Evolutionary conservation across 2,329 filamentous ascomycete species (phyloP), one percentile per base, ranked within the genome.

Genomic region (Nothophaeocryptopus gaeumannii): DNA sequence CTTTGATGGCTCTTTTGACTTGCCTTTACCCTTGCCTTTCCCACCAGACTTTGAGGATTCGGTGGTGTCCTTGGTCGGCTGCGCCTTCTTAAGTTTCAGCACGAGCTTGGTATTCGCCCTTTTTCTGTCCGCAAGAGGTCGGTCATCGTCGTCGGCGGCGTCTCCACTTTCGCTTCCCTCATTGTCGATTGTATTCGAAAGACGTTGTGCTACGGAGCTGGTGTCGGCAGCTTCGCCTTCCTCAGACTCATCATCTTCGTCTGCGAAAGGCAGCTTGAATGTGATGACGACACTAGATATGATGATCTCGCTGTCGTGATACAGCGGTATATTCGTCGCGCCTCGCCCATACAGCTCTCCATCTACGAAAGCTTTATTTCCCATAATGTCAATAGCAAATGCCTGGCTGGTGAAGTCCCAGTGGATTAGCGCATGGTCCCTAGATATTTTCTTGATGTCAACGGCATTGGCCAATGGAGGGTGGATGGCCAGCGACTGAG

Each of bases 391-490:
- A 39, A 86, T 81, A 63, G 88, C 81, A 61, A 88, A 91, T 5
- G 80, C 72, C 14, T 80, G 75, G 35, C 75, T 75, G 10, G 81
- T 73, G 54, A 79, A 75, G 61, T 87, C 86, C 70, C 84, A 91
- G 39, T 79, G 74, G 58, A 92, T 88, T 61, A 83, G 84, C 41
- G 88, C 74, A 66, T 92, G 88, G 59, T 85, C 75, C 53, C 86
- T 77, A 3, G 87, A 91, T 47, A 91, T 90, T 43, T 79, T 80
- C 63, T 86, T 87, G 43, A 86, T 88, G 55, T 79, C 81, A 52
- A 68, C 74, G 2, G 81, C 79, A 53, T 67, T 57, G 26, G 65
- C 7, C 20, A 26, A 26, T 26, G 20, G 20, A 26, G 20, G 20
- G 64, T 16, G 68, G 60, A 51, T 72, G 66, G n/a, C 45, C 39